Conservation (phyloP, 2,329 filamentous ascomycete species). For the Pestalotiopsis sp. region DNA sequence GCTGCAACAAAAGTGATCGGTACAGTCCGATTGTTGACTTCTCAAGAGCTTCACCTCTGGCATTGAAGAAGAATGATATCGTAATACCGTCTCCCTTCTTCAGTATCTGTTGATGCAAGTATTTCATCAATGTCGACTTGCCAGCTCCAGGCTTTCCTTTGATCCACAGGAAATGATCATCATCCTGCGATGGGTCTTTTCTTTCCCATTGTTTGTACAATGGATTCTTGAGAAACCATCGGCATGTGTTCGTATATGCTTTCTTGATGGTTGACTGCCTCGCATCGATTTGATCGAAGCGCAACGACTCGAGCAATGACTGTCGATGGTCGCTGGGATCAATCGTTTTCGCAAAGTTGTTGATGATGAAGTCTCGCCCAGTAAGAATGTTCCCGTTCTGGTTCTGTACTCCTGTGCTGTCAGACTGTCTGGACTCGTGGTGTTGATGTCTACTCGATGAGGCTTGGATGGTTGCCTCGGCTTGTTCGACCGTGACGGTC, state of each 20-base stretch:
- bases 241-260: slow-evolving; percentile 23
- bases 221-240: slow-evolving; percentile 10
- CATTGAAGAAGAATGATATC: slow-evolving; percentile 51
- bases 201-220: neutral
- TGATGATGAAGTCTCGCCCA: neutral
- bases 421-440: neutral
- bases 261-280: slow-evolving; percentile 36
- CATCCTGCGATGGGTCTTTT: neutral
- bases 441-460: neutral
- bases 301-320: slow-evolving; percentile 29
- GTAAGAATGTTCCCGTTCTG: neutral
- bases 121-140: slow-evolving; percentile 17
- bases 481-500: neutral
- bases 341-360: neutral
- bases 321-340: neutral
- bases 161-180: slow-evolving; percentile 10
- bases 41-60: slow-evolving; percentile 43
- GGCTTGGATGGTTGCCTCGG: neutral
- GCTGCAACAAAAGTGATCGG: slow-evolving; percentile 47
- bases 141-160: slow-evolving; percentile 14
- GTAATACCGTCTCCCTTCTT: slow-evolving; percentile 31
- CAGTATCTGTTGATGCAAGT: slow-evolving; percentile 8
- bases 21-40: slow-evolving; percentile 48
- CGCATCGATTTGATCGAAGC: slow-evolving; percentile 42
- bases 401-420: neutral